Conservation (phyloP, 1,284 basidiomycete genomes). For the Ganoderma leucocontextum region DNA sequence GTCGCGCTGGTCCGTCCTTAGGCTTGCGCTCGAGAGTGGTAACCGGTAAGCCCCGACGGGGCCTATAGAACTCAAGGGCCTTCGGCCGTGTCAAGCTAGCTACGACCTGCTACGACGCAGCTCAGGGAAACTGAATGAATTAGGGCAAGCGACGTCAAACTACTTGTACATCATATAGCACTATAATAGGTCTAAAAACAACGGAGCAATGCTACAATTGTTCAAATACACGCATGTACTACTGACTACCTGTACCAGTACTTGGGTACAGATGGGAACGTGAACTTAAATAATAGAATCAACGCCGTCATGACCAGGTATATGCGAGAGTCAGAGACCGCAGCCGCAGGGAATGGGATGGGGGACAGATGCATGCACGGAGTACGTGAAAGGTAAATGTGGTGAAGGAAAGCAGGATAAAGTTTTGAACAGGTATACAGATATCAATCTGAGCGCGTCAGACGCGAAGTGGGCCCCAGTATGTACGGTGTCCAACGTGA, state of each 20-base stretch:
- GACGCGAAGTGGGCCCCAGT: slow-evolving; percentile 1
- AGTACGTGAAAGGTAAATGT: background rate
- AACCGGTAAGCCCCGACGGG: background rate
- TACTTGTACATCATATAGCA: no score
- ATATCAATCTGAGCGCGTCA: background rate
- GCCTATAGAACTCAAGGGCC: background rate
- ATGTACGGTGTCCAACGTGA: slow-evolving; percentile 6
- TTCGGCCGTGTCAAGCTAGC: background rate
- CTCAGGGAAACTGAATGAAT: background rate
- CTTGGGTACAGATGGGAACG: background rate
- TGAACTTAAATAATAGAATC: background rate
- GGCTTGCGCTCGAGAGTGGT: background rate
- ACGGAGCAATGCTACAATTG: slow-evolving; percentile 9
- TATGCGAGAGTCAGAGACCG: background rate
- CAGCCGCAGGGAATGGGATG: background rate
- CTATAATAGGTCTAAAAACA: background rate
- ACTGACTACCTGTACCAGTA: background rate
- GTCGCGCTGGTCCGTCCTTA: background rate
- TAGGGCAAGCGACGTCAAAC: background rate
- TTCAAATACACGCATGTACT: slow-evolving; percentile 4
- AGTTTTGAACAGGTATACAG: slow-evolving; percentile 19
- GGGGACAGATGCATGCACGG: background rate
- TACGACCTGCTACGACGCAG: background rate
- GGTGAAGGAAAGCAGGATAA: background rate
- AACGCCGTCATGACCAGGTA: background rate